phyloP scores from a whole-genome alignment of 148 eudicot genomes.

The Fallopia convolvulus region DNA sequence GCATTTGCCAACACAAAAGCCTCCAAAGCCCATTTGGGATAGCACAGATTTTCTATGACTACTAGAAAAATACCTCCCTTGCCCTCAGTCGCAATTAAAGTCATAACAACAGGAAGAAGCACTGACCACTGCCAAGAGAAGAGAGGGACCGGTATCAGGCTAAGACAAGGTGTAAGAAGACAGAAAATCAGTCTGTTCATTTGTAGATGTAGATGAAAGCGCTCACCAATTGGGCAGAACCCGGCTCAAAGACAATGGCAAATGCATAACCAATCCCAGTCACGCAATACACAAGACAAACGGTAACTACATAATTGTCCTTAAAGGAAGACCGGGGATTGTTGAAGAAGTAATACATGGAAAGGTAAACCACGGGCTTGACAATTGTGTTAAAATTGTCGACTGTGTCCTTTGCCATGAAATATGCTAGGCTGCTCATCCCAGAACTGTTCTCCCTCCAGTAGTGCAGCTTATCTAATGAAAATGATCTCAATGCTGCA shows the following conservation, averaged over 20 bases:
- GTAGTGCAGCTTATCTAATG: constrained; percentile 55
- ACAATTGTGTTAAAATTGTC: constrained; percentile 48
- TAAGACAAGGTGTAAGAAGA: background rate
- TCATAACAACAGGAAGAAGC: constrained; percentile 77
- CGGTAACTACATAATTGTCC: constrained; percentile 47
- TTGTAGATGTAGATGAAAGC: background rate
- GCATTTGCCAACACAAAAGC: constrained; percentile 89
- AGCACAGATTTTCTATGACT: constrained; percentile 40
- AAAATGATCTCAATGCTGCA: constrained; percentile 61
- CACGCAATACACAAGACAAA: constrained; percentile 72
- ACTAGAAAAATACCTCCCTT: constrained; percentile 27
- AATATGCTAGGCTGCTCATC: constrained; percentile 68
- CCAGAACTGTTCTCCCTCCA: constrained; percentile 78
- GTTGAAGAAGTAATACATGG: constrained; percentile 84
- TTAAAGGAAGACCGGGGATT: constrained; percentile 58
- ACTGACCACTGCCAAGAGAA: constrained; percentile 62
- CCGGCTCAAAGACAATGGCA: constrained; percentile 58
- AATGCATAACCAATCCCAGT: constrained; percentile 58
- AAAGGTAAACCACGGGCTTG: constrained; percentile 65
- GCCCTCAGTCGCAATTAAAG: constrained; percentile 68
- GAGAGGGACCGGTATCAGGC: background rate
- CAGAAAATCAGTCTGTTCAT: background rate
- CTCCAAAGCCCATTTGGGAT: constrained; percentile 91
- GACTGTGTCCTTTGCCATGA: constrained; percentile 64
- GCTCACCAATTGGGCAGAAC: constrained; percentile 64